A percentile compares a stretch with the other conserved stretches of the same genome.
Conservation (phyloP, 371 early-diverging fungal species). For the Rhizopus microsporus region DNA sequence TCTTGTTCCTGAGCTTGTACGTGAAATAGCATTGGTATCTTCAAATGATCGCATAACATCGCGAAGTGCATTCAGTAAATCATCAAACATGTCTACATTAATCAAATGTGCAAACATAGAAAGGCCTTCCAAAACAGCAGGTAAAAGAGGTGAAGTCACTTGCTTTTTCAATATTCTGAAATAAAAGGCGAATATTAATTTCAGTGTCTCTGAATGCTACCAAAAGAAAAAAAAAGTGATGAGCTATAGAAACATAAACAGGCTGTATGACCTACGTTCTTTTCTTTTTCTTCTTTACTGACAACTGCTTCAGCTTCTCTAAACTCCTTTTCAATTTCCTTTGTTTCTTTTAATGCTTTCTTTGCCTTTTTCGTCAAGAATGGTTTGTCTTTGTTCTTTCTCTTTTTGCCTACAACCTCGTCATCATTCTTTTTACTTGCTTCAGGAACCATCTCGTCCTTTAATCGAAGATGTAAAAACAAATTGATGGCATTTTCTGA, state of each 20-base stretch:
- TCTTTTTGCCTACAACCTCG: constrained; percentile 44
- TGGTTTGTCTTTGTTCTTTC: constrained; percentile 56
- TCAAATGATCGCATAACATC: constrained; percentile 65
- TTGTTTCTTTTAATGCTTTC: constrained; percentile 72
- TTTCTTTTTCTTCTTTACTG: constrained; percentile 72
- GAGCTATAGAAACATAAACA: constrained; percentile 2
- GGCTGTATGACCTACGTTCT: constrained; percentile 48
- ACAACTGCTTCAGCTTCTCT: constrained; percentile 84
- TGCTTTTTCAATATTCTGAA: constrained; percentile 91
- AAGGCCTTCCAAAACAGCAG: constrained; percentile 89
- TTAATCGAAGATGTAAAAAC: constrained; percentile 78
- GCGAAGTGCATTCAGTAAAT: constrained; percentile 79
- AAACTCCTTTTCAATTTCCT: constrained; percentile 77
- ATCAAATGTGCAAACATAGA: constrained; percentile 91
- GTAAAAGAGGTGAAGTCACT: constrained; percentile 73
- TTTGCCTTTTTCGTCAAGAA: constrained; percentile 76
- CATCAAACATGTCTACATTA: constrained; percentile 93
- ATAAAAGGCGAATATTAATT: constrained; percentile 88
- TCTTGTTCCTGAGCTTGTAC: constrained; percentile 51
- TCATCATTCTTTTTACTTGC: constrained; percentile 44
- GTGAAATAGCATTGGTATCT: constrained; percentile 35
- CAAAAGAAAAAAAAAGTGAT: constrained; percentile 30
- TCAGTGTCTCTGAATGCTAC: constrained; percentile 88
- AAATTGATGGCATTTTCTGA: constrained; percentile 68
- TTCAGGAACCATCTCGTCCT: constrained; percentile 68